Evolutionary conservation across 805 yeast genomes (phyloP), one percentile per base, ranked within the genome.

Genomic region (Soucietia sequanensis): DNA sequence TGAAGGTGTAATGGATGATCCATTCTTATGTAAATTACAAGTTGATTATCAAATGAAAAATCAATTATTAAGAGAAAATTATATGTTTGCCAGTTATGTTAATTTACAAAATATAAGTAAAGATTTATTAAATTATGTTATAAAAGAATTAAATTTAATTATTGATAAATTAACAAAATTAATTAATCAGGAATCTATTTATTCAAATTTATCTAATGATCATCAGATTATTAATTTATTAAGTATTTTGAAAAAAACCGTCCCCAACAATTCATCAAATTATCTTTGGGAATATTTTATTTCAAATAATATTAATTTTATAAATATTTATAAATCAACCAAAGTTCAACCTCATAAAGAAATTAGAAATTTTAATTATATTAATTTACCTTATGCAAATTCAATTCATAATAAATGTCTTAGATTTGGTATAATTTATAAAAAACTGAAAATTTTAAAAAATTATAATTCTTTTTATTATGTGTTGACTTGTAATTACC

Each of bases 261-360:
- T 63, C 8, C 40, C 59, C n/a, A 12, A 29, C 10, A 29, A 44
- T 5, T 48, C 58, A 27, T 41, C 65, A 4, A 50, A 38, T 25
- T 21, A 42, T 19, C 70, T 66, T 32, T 68, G 72, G 72, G 67
- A 61, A 35, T 48, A 52, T 37, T 68, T 65, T 37, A 54, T 67
- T 36, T 39, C 58, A 1, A 49, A 53, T 39, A 68, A 65, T 41
- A 50, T 75, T 28, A 79, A 81, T 56, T 85, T 87, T 51, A 72
- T 87, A 35, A 80, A 81, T 47, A 38, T 43, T 10, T 51, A 46
- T 36, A 33, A 31, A 24, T 37, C 38, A 11, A 38, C 44, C n/a
- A 78, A 78, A 21, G 62, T 68, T 31, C 56, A 79, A 30, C 82
- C 84, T 13, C 50, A 50, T 33, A 48, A 35, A 32, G 56, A 48